Evolutionary conservation across 768 basidiomycete genomes (phyloP).

Genomic region (Pholiota molesta): DNA sequence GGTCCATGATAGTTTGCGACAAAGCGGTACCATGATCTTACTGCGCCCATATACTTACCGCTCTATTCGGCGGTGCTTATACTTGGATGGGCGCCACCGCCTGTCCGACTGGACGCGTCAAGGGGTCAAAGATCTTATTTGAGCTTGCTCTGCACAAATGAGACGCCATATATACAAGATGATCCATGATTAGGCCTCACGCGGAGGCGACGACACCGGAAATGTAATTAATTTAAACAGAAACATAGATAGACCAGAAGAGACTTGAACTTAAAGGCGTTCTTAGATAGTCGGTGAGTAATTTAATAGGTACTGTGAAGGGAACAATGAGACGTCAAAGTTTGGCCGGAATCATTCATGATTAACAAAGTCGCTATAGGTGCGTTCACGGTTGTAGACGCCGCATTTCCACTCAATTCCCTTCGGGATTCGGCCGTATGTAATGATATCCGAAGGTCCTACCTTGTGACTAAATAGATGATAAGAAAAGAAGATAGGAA

Average conservation of each 20-base stretch:
- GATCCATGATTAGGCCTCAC: neutral
- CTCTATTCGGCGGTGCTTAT: neutral
- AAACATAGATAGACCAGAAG: neutral
- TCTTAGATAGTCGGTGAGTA: too few species aligned
- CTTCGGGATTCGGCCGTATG: neutral
- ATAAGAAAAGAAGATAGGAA: neutral
- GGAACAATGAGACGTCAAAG: too few species aligned
- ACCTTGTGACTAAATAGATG: neutral
- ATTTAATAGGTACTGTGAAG: too few species aligned
- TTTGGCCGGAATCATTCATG: too few species aligned
- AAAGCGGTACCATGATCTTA: neutral
- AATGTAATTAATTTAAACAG: neutral
- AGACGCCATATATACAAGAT: neutral
- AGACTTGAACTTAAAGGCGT: too few species aligned
- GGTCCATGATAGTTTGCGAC: neutral
- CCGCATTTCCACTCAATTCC: neutral
- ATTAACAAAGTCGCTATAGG: too few species aligned
- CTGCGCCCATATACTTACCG: neutral
- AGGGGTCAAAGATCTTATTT: neutral
- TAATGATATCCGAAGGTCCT: neutral
- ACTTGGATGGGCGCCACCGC: neutral
- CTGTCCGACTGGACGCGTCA: neutral
- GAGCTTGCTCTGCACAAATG: neutral
- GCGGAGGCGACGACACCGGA: neutral
- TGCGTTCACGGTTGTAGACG: too few species aligned